Evolutionary conservation across 2,329 filamentous ascomycete genomes (phyloP).

Genomic region (Trichoderma sp.): DNA sequence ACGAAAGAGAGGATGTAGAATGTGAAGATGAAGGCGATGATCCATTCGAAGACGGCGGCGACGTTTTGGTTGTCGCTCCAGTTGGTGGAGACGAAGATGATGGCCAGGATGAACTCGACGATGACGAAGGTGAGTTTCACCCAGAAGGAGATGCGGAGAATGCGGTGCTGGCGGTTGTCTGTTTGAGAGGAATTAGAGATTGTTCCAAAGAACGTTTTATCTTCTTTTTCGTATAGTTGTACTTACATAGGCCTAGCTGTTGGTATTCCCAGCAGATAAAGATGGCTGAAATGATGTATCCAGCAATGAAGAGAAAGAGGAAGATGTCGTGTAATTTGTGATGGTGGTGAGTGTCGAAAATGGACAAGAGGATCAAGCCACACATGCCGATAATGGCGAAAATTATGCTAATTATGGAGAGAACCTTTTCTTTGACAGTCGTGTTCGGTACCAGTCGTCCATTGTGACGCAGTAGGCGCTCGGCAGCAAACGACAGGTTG

Average conservation of each 20-base stretch:
- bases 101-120: conserved; percentile 69
- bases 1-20: conserved; percentile 86
- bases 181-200: neutral
- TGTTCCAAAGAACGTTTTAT: neutral
- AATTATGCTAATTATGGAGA: conserved; percentile 60
- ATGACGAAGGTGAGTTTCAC: conserved; percentile 84
- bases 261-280: conserved; percentile 91
- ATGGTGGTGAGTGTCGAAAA: conserved; percentile 80
- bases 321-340: conserved; percentile 69
- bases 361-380: conserved; percentile 77
- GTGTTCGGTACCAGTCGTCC: conserved; percentile 76
- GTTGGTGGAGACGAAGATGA: conserved; percentile 66
- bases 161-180: conserved; percentile 67
- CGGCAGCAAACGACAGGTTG: conserved; percentile 74
- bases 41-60: conserved; percentile 76
- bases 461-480: conserved; percentile 80
- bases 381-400: conserved; percentile 72
- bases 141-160: conserved; percentile 79
- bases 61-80: conserved; percentile 53
- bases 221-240: neutral
- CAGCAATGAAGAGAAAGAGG: conserved; percentile 77
- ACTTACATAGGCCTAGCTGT: conserved; percentile 69
- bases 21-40: conserved; percentile 79
- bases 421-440: conserved; percentile 59
- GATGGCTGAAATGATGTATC: conserved; percentile 81